Base-by-base conservation (phyloP, 176 grass and related monocot genomes). In the Carex cristatella region DNA sequence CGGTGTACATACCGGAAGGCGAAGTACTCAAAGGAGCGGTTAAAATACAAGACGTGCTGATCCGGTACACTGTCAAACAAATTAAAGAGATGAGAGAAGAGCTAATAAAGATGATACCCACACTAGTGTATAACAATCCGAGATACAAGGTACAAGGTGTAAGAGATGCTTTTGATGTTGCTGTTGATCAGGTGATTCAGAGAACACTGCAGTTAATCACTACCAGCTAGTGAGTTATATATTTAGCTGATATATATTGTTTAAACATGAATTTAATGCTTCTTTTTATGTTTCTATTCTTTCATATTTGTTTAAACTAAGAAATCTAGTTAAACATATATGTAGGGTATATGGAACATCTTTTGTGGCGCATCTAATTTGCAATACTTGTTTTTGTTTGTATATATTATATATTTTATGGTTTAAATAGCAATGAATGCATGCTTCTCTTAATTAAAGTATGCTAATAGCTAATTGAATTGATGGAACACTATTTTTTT, bases 81-180 rank as follows among this genome's bases (percentile, higher is more conserved):
- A 85, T 97, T 1, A 23, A 31, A 74, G 23, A 33, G 64, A 97
- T 97, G 94, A 90, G 89, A 82, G 86, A 94, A 85, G 79, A 87
- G 18, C 90, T 92, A 53, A 94, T 97, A 81, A 79, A 65, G 11
- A 90, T 97, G 5, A 92, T 90, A 69, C 94, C 91, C 1, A 69
- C 78, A 35, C 72, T 97, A 9, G 65, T 94, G 35, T 97, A 97
- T 75, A 90, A 88, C 3, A 82, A 97, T 87, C 94, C 94, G 32
- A 87, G 90, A 71, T 84, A 85, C 4, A 94, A 78, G 88, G 71
- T 93, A 78, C 89, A 90, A 80, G 86, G 89, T 42, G 54, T 92
- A 42, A 90, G 59, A 83, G 94, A 97, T 73, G 90, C 94, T 23
- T 89, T 90, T 13, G 94, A 97, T 84, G 15, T 94, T 64, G 87